Evolutionary conservation across 208 protist genomes (phyloP).

Genomic region (Crithidia fasciculata): DNA sequence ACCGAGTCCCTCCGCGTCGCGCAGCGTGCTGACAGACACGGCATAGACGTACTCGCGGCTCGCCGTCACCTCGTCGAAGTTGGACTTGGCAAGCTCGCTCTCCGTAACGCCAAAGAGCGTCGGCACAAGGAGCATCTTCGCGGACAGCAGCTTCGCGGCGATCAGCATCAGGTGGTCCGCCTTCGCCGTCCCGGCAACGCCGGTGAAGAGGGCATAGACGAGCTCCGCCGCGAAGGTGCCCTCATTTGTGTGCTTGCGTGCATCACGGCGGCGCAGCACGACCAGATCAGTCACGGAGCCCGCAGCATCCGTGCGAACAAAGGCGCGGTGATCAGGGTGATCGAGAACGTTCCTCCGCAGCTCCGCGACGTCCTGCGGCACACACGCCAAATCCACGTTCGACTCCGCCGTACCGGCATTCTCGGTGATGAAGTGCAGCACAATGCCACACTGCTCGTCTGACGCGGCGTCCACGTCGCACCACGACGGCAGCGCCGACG

Average conservation of each 20-base stretch:
- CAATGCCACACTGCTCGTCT: constrained; percentile 25
- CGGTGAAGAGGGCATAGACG: constrained; percentile 76
- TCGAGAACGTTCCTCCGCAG: constrained; percentile 38
- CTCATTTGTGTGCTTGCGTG: constrained; percentile 7
- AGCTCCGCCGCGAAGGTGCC: constrained; percentile 38
- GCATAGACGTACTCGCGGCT: constrained; percentile 77
- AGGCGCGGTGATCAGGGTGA: constrained; percentile 29
- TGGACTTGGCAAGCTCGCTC: constrained; percentile 77
- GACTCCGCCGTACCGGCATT: constrained; percentile 50
- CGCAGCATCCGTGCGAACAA: constrained; percentile 21
- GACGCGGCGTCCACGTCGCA: constrained; percentile 20
- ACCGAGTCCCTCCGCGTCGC: constrained; percentile 24
- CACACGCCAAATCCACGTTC: constrained; percentile 44
- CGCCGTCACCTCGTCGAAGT: constrained; percentile 68
- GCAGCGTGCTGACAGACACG: constrained; percentile 23
- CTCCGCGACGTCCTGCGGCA: constrained; percentile 39
- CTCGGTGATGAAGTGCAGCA: constrained; percentile 44
- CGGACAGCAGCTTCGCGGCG: constrained; percentile 49
- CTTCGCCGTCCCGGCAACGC: constrained; percentile 56
- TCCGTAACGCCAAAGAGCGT: constrained; percentile 83
- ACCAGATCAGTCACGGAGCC: constrained; percentile 56
- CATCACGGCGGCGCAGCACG: constrained; percentile 57
- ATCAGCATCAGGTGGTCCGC: constrained; percentile 71
- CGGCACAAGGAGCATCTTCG: constrained; percentile 67
- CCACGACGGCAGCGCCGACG: constrained; percentile 31